Evolutionary conservation across 2,329 filamentous ascomycete genomes (phyloP), one percentile per base, ranked within the genome.

Genomic region (Blastomyces parvus): DNA sequence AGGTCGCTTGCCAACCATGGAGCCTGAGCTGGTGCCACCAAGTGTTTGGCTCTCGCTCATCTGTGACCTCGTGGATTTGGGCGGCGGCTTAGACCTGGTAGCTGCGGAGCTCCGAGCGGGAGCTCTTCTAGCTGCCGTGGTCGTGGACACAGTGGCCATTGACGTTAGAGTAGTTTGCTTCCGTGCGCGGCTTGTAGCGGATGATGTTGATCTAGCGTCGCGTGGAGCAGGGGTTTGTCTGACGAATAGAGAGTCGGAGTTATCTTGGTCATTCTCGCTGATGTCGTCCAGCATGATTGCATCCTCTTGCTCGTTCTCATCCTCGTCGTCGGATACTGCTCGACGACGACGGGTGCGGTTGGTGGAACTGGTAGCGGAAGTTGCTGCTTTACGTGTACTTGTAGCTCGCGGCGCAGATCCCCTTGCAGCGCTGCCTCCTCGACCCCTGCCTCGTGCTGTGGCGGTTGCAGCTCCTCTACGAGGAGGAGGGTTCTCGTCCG

Each of bases 401-500:
- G 74, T 68, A 4, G 72, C 63, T n/a, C 70, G 55, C 11, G 68
- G 60, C 27, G 67, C 65, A 53, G 44, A 50, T 33, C 67, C 69
- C 36, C 64, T 63, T 17, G 53, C 33, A 11, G 53, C 13, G 19
- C 57, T 58, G 9, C 57, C 57, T 38, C 62, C 59, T 69, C 67
- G 74, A 62, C 63, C 42, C 40, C 65, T 62, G n/a, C 65, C 60
- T 48, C 57, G 33, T 13, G 55, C 65, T 22, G 77, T 72, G 19
- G 75, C 74, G 7, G 76, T 71, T 58, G 79, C 72, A 61, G 79
- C 73, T 44, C 78, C 73, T 46, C 78, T 72, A 14, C 80, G 79
- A 62, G 82, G 77, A 61, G 72, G 70, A 1, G 77, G 77, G 33
- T 80, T 81, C 57, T 81, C 78, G 63, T 82, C 78, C 17, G 76